A percentile compares a stretch with the other conserved stretches of the same genome.
Evolutionary conservation across 2,329 filamentous ascomycete genomes (phyloP).

Genomic region (Fusarium penzigii): DNA sequence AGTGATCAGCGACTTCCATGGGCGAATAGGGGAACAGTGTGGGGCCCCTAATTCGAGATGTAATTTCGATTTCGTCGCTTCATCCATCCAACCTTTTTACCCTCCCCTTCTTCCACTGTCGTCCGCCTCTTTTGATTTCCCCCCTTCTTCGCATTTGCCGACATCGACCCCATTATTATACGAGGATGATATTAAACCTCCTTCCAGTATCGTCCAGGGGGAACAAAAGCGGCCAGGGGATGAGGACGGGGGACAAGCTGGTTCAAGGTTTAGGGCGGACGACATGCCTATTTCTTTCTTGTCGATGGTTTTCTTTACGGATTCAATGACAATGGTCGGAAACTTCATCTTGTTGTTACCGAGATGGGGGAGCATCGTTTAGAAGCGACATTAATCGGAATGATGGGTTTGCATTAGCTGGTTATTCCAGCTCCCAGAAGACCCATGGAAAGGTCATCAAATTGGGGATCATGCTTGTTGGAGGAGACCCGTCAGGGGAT

Average conservation of each 20-base stretch:
- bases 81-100: too few species aligned
- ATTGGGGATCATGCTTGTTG: slow-evolving; percentile 4
- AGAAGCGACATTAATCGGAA: slow-evolving; percentile 28
- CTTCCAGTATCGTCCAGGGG: slow-evolving; percentile 19
- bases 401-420: slow-evolving; percentile 14
- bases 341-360: neutral
- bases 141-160: slow-evolving; percentile 1
- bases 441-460: slow-evolving; percentile 7
- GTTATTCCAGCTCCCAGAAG: slow-evolving; percentile 11
- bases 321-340: neutral
- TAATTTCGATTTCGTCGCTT: slow-evolving; percentile 29
- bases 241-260: too few species aligned
- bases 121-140: neutral
- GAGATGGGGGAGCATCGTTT: slow-evolving; percentile 2
- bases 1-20: slow-evolving; percentile 6
- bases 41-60: slow-evolving; percentile 24
- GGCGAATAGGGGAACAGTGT: slow-evolving; percentile 29
- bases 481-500: slow-evolving; percentile 20
- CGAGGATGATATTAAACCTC: slow-evolving; percentile 4
- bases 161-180: neutral
- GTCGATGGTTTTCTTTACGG: too few species aligned
- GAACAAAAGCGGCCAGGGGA: slow-evolving; percentile 5
- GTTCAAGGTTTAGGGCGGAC: too few species aligned
- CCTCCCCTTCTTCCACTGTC: neutral
- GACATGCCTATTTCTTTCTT: too few species aligned